Base-by-base conservation (phyloP, 352 stramenopile species). In the Discostella stelligera region DNA sequence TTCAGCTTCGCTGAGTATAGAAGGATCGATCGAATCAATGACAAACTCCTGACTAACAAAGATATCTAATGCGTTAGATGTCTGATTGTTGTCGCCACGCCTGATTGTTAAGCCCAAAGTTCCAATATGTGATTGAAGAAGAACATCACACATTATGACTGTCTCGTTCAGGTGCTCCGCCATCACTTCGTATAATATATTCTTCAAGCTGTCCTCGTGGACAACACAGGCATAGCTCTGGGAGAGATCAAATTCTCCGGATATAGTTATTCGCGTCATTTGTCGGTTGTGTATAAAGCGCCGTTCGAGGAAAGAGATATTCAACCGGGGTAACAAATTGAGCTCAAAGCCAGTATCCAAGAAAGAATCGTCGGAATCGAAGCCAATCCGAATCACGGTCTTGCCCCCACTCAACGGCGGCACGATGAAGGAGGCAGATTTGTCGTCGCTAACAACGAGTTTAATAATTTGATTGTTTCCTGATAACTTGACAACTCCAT, bases 321-420 rank as follows among this genome's bases (percentile, higher is more conserved):
- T 18, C 16, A 79, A 21, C 1, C 53, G 14, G 16, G 62, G 55
- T 46, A 79, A 56, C 39, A 56, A 72, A 30, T 48, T 6, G 6
- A 79, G 53, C 25, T 73, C 63, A 41, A 79, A 63, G 25, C 62
- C 63, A 62, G 62, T 79, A 44, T 73, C 71, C 2, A 20, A 2
- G 46, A 69, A 68, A 39, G 53, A 39, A 21, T 63, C 49, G 27
- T 32, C 27, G 32, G n/a, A 49, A 23, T 50, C 54, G 41, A 46
- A 58, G 32, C 54, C 66, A 0, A 74, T 7, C n/a, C 0, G 55
- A 8, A 73, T 13, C 13, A 14, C 9, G 37, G 52, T 30, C n/a
- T 6, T 37, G 21, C 49, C 0, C 14, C 54, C 60, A 23, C 10
- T 52, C 2, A 14, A 54, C 37, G 71, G 61, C 27, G 71, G 54